Base-by-base conservation (phyloP, 352 stramenopile genomes). In the Globisporangium viniferum region DNA sequence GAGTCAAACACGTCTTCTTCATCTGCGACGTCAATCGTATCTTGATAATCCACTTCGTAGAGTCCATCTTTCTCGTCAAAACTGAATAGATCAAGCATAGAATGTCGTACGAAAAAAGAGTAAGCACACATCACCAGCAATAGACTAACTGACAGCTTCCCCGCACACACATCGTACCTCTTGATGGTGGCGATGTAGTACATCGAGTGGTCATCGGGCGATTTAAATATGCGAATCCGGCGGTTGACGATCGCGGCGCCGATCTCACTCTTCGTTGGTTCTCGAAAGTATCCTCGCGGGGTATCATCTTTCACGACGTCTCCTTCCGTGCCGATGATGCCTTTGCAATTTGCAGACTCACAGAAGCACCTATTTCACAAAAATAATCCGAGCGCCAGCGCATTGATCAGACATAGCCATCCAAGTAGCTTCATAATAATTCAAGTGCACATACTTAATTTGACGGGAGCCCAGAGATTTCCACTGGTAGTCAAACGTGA, bases 401-500 rank as follows among this genome's bases (percentile, higher is more conserved):
- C 48, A 14, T 18, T 1, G 15, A 61, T 31, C 31, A 51, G n/a
- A n/a, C 8, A 14, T 24, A 70, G 18, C 2, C 44, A 24, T 12
- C 44, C 44, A 22, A 22, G 18, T n/a, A n/a, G 6, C 6, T 6
- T n/a, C 44, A 22, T 22, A 24, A 22, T 10, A 24, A 51, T 6
- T 51, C 44, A 20, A 20, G n/a, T 27, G 15, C 10, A 51, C 66
- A n/a, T 68, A 83, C 71, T 79, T 92, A 61, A 95, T 93, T 63
- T 89, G 84, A 49, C 83, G 80, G 1, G 86, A 92, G 5, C 88
- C 88, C 7, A 96, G 79, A 10, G 87, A 78, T 66, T 96, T 93
- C 91, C 91, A 99, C 76, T 98, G 97, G 70, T 99, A 99, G 74
- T 99, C 96, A 68, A 98, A 99, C 51, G 86, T 97, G 33, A 99